Evolutionary conservation across 371 early-diverging fungal genomes (phyloP), one percentile per base, ranked within the genome.

Genomic region (Choanephora cucurbitarum): DNA sequence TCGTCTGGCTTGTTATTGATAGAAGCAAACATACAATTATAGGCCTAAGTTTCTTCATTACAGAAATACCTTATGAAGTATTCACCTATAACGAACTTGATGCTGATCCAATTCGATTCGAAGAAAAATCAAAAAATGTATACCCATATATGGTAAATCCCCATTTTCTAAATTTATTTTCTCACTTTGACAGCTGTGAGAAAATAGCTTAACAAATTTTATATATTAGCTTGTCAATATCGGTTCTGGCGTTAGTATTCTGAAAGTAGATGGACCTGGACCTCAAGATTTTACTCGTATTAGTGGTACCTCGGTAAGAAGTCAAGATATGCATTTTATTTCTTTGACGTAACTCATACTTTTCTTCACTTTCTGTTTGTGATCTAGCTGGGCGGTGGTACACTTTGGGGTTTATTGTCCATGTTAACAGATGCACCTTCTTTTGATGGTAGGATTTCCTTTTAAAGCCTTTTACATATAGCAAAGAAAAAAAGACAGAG

Each of bases 341-440:
- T 28, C 28, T 28, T 28, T 7, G 7, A 28, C 5, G 37, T 46
- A 21, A 28, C 19, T 32, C n/a, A 44, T 46, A 34, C 5, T 42
- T n/a, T 15, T 19, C 7, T 28, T 28, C 28, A 5, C 7, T 28
- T 7, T 7, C 28, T 28, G 5, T 28, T 7, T 28, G 28, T 28
- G 7, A 28, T 28, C 7, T 58, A 87, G 84, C 81, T 98, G 53
- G 98, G 98, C 44, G 98, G 98, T 44, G 98, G 97, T 52, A 98
- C 98, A n/a, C 79, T 96, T 19, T 97, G 97, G 97, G 98, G 98
- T 3, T 74, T 98, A 23, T 69, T 95, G 51, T 86, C 92, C 4
- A 65, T 95, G 50, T 73, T 98, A 58, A 95, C 95, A 15, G 85
- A 90, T 49, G 85, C 85, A 31, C 76, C 77, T 58, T 85, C 89